Evolutionary conservation across 768 basidiomycete species (phyloP).

Genomic region (Boletus tomentosulus): DNA sequence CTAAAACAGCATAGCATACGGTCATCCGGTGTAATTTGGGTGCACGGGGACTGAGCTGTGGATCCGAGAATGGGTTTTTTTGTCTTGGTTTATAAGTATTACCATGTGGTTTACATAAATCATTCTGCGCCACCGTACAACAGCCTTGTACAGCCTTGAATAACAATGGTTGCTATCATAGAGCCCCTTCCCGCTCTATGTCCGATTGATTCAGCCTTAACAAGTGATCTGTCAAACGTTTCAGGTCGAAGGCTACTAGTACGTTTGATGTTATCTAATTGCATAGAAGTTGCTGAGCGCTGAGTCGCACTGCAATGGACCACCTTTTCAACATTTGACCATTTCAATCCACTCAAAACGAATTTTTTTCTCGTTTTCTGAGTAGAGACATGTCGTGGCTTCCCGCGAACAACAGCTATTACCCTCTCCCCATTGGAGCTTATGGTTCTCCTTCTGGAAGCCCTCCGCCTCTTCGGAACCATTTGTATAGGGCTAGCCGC

Average conservation of each 20-base stretch:
- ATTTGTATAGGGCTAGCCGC: slow-evolving; percentile 7
- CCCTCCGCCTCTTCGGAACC: slow-evolving; percentile 22
- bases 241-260: too few relatives aligned
- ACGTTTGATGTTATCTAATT: slow-evolving; percentile 15
- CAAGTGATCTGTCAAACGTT: neutral
- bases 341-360: neutral
- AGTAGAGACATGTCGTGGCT: slow-evolving; percentile 19
- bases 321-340: neutral
- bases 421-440: slow-evolving; percentile 29
- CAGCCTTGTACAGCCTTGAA: neutral
- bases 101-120: neutral
- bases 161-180: neutral
- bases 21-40: neutral
- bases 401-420: slow-evolving; percentile 30
- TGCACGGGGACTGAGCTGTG: too few relatives aligned
- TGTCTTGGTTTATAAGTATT: too few relatives aligned
- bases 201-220: neutral
- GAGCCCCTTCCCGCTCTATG: neutral
- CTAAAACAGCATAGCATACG: slow-evolving; percentile 20
- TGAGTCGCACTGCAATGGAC: too few relatives aligned
- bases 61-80: too few relatives aligned
- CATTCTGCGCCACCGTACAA: neutral
- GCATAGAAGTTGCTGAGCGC: too few relatives aligned
- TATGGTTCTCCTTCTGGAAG: slow-evolving; percentile 29
- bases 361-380: neutral